phyloP scores from a whole-genome alignment of 805 yeast species.

The Kluyveromyces wickerhamii region DNA sequence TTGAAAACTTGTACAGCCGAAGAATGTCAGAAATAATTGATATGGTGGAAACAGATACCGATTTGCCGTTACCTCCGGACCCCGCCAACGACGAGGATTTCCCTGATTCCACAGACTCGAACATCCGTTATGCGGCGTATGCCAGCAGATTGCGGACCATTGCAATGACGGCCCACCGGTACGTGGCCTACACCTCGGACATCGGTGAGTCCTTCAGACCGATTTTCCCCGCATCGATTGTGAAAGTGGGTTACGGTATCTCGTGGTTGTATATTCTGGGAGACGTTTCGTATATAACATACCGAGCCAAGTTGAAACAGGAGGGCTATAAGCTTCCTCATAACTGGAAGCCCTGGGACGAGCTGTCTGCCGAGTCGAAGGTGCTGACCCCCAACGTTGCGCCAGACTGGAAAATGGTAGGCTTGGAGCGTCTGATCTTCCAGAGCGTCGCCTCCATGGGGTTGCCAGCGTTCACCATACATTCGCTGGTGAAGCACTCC shows the following conservation, averaged over 20 bases:
- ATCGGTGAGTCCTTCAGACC: conserved; percentile 84
- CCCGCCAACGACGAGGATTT: conserved; percentile 4
- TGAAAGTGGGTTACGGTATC: conserved; percentile 57
- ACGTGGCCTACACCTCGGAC: conserved; percentile 81
- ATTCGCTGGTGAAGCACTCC: conserved; percentile 64
- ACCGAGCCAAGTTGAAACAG: conserved; percentile 60
- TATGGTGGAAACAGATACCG: conserved; percentile 2
- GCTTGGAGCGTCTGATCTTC: conserved; percentile 65
- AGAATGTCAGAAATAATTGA: conserved; percentile 2
- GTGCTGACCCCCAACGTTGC: conserved; percentile 16
- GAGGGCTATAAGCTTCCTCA: conserved; percentile 51
- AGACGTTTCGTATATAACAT: conserved; percentile 65
- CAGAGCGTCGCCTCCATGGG: conserved; percentile 83
- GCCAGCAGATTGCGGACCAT: conserved; percentile 69
- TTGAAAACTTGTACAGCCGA: too few species aligned
- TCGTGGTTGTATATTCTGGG: conserved; percentile 72
- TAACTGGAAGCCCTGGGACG: conserved; percentile 63
- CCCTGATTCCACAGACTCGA: conserved; percentile 38
- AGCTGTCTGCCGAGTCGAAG: conserved; percentile 32
- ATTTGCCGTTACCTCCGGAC: not conserved
- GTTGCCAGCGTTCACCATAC: conserved; percentile 79
- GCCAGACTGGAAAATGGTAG: conserved; percentile 60
- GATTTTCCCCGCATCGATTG: conserved; percentile 63
- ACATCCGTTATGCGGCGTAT: conserved; percentile 72
- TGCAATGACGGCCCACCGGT: conserved; percentile 64